Conservation (phyloP, 495 filamentous ascomycete species). For the Trypethelium eluteriae region DNA sequence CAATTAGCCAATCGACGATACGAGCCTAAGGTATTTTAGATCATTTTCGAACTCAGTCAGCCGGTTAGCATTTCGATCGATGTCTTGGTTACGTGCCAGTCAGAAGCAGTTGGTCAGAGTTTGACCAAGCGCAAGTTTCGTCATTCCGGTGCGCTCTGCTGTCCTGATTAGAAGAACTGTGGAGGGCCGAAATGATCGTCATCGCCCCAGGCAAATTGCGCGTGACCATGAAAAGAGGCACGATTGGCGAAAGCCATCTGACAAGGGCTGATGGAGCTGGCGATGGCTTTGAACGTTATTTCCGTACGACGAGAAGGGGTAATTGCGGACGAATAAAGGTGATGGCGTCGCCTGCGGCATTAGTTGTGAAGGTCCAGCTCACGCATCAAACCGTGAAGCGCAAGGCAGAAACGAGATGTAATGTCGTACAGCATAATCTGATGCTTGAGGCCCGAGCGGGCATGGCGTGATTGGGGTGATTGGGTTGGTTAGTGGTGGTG, state of each 20-base stretch:
- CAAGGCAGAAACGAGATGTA: conserved; percentile 8
- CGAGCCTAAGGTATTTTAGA: background rate
- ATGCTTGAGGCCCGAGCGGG: background rate
- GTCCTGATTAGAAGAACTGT: background rate
- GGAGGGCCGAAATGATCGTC: background rate
- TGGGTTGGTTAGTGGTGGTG: too few relatives aligned
- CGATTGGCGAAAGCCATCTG: background rate
- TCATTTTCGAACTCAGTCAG: background rate
- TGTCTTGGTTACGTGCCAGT: background rate
- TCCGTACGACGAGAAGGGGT: background rate
- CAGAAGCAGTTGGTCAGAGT: background rate
- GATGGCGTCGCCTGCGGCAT: background rate
- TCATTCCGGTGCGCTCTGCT: background rate
- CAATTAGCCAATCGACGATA: background rate
- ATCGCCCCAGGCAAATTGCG: background rate
- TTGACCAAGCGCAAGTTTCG: background rate
- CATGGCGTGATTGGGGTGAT: background rate
- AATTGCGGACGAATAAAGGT: background rate
- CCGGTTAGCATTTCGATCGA: background rate
- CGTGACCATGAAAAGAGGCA: background rate
- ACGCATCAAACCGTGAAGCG: background rate
- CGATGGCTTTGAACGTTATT: background rate
- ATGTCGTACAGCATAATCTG: background rate
- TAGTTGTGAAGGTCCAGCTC: conserved; percentile 2
- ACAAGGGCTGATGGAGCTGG: background rate